Evolutionary conservation across 2,329 filamentous ascomycete genomes (phyloP).

Genomic region (Lecanicillium sp.): DNA sequence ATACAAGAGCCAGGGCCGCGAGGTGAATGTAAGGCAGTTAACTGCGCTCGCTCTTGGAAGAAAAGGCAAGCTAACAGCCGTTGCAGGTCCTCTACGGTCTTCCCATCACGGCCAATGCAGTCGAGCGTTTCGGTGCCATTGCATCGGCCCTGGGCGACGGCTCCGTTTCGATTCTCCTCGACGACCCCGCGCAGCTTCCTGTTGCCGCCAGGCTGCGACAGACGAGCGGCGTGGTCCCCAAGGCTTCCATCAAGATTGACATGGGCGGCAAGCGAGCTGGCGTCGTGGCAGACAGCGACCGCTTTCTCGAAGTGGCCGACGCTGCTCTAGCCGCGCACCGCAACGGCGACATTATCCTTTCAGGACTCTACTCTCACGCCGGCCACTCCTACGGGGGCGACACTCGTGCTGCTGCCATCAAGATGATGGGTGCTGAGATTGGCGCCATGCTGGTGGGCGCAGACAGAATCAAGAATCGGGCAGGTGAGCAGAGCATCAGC

Average conservation of each 20-base stretch:
- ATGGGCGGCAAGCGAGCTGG: constrained; percentile 68
- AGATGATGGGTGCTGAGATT: constrained; percentile 27
- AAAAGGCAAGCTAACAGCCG: background rate
- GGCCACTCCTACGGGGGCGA: constrained; percentile 59
- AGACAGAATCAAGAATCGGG: constrained; percentile 17
- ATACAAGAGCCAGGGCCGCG: constrained; percentile 46
- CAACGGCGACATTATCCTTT: constrained; percentile 35
- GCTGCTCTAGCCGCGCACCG: constrained; percentile 23
- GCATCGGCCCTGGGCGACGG: constrained; percentile 48
- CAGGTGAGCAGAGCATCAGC: constrained; percentile 15
- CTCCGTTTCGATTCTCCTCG: constrained; percentile 60
- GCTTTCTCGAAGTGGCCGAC: constrained; percentile 45
- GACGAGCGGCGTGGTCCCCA: constrained; percentile 41
- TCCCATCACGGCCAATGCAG: constrained; percentile 55
- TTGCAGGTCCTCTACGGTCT: constrained; percentile 63
- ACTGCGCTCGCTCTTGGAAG: background rate
- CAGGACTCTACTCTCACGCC: constrained; percentile 68
- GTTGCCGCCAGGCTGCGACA: constrained; percentile 37
- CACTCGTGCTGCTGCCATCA: constrained; percentile 25
- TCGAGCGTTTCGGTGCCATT: constrained; percentile 54
- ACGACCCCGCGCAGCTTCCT: constrained; percentile 57
- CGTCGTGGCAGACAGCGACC: constrained; percentile 40
- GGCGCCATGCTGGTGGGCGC: constrained; percentile 23
- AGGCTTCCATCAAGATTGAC: constrained; percentile 68
- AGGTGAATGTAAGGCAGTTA: constrained; percentile 49